phyloP scores from a whole-genome alignment of 75 land plant species.

The Ceratopteris richardii region DNA sequence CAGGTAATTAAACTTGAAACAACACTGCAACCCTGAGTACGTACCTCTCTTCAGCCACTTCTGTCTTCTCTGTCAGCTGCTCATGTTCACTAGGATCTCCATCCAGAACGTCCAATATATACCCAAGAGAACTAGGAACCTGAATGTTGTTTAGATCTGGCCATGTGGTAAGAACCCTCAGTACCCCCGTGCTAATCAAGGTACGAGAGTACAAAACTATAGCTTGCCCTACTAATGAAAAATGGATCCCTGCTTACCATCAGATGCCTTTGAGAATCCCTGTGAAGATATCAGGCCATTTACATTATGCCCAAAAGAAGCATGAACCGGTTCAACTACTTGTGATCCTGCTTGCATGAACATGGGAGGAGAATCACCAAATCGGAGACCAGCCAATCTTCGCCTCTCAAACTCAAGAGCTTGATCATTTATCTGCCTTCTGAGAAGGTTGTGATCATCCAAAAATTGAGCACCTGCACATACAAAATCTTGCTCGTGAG shows the following conservation, averaged over 20 bases:
- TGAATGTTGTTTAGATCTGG: constrained; percentile 30
- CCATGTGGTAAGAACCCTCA: too few species aligned
- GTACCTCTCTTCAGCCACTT: neutral
- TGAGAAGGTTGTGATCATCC: constrained; percentile 23
- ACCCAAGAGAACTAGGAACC: constrained; percentile 32
- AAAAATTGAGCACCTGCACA: constrained; percentile 16
- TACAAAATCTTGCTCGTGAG: neutral
- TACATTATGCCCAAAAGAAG: neutral
- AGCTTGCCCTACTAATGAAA: too few species aligned
- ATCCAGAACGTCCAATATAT: constrained; percentile 40
- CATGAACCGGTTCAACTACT: neutral
- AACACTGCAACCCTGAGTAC: too few species aligned
- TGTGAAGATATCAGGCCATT: neutral
- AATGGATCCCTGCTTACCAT: too few species aligned
- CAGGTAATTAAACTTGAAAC: too few species aligned
- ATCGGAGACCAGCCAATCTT: constrained; percentile 58
- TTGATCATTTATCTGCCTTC: constrained; percentile 49
- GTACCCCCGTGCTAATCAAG: too few species aligned
- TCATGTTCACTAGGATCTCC: constrained; percentile 22
- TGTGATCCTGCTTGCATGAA: neutral
- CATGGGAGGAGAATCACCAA: constrained; percentile 25
- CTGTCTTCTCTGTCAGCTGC: constrained; percentile 4
- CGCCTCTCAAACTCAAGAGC: constrained; percentile 65
- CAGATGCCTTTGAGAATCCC: neutral
- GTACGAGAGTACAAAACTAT: too few species aligned